Conservation (phyloP, 2,329 filamentous ascomycete species). For the Botrytis paeoniae region DNA sequence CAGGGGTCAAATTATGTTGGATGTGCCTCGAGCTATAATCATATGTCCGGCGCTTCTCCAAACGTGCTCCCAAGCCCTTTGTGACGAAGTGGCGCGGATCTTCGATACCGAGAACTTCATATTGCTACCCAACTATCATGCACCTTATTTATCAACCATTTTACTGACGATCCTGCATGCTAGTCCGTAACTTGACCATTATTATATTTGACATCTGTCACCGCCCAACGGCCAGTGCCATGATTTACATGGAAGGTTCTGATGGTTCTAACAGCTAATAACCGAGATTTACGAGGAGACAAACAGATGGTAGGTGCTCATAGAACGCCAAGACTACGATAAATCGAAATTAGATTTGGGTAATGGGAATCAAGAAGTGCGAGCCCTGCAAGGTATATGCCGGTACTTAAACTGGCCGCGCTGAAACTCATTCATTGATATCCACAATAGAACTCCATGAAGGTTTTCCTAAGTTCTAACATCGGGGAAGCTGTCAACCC, state of each 20-base stretch:
- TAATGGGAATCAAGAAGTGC: conserved; percentile 10
- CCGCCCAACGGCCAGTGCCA: neutral
- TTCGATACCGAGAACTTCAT: neutral
- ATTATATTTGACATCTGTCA: neutral
- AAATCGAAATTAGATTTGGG: conserved; percentile 13
- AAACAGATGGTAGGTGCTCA: conserved; percentile 14
- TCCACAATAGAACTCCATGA: conserved; percentile 6
- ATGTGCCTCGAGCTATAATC: neutral
- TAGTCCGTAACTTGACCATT: neutral
- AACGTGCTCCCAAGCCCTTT: neutral
- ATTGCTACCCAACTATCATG: conserved; percentile 7
- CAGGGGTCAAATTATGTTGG: conserved; percentile 13
- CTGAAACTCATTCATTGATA: neutral
- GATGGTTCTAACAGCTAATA: neutral
- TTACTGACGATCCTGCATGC: neutral
- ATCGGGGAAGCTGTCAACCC: neutral
- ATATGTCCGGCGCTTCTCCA: conserved; percentile 14
- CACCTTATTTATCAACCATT: neutral
- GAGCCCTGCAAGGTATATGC: conserved; percentile 15
- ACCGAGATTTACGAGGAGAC: conserved; percentile 1
- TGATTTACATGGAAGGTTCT: neutral
- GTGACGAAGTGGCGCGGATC: conserved; percentile 4
- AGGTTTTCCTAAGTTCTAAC: neutral
- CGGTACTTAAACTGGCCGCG: neutral
- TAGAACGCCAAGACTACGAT: neutral